Base-by-base conservation (phyloP, 2,329 filamentous ascomycete species). In the Apiospora kogelbergensis region DNA sequence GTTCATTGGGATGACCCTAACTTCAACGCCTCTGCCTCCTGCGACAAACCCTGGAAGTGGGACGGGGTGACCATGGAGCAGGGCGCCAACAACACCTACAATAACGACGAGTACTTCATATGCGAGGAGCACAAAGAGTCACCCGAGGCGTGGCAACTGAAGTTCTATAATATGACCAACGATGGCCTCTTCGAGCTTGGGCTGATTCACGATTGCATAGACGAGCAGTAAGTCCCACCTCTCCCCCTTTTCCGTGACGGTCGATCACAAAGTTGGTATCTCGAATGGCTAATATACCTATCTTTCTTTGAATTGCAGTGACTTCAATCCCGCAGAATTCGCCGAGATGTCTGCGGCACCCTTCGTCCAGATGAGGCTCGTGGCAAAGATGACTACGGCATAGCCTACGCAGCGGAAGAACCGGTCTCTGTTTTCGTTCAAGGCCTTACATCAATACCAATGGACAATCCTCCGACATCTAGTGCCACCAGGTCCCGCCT, bases 71-170 rank as follows among this genome's bases (percentile, higher is more conserved):
- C 72, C 2, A 48, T 68, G 6, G 40, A 68, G 15, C 68, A 72
- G 11, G 74, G 75, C 20, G 44, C 84, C 81, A 1, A 71, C 71
- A 53, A 75, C 68, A 68, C 63, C 37, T 75, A 71, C 26, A 66
- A 66, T 33, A 68, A 26, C 15, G n/a, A 68, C 20, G 40, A 15
- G 13, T 69, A 67, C 57, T 30, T 63, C 33, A 40, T 71, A 46
- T 72, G 71, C 71, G 33, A 63, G 30, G 40, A 42, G 40, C 40
- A 15, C 40, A 26, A 26, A 30, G 33, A 65, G 20, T 13, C n/a
- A 6, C 63, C n/a, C 42, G 48, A 68, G 6, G 24, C n/a, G 7
- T 70, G 69, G 69, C 67, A 70, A 22, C 68, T 70, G 24, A 65
- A 33, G 53, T 63, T 70, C 45, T 26, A 57, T 15, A 22, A 42